Evolutionary conservation across 768 basidiomycete genomes (phyloP).

Genomic region (Agaricus subrufescens): DNA sequence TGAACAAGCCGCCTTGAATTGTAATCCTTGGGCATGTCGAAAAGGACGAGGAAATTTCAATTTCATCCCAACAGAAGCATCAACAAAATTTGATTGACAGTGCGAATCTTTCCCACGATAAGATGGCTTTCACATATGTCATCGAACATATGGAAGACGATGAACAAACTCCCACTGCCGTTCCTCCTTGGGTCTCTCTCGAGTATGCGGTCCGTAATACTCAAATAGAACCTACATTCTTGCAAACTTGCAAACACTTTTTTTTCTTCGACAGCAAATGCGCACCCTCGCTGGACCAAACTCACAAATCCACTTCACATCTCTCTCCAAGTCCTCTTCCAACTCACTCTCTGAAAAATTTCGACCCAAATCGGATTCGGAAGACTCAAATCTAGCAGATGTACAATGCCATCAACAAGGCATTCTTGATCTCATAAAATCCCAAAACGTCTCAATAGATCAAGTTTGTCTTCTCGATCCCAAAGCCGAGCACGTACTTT

Average conservation of each 20-base stretch:
- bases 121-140: constrained; percentile 45
- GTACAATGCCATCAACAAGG: constrained; percentile 46
- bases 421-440: constrained; percentile 57
- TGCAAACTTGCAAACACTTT: background rate
- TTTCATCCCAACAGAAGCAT: background rate
- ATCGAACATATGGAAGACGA: constrained; percentile 96
- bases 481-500: constrained; percentile 62
- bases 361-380: constrained; percentile 2
- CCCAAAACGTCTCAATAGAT: constrained; percentile 35
- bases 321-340: constrained; percentile 72
- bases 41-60: background rate
- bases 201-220: constrained; percentile 69
- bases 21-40: constrained; percentile 7
- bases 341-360: constrained; percentile 37
- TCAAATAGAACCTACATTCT: background rate
- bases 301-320: constrained; percentile 76
- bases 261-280: constrained; percentile 55
- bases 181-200: constrained; percentile 88
- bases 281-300: constrained; percentile 62
- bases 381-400: constrained; percentile 20
- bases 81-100: background rate
- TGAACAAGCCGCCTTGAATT: constrained; percentile 55
- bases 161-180: constrained; percentile 61
- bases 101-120: background rate
- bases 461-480: constrained; percentile 94